phyloP scores from a whole-genome alignment of 176 grass and related monocot genomes.

The Oryza longistaminata region DNA sequence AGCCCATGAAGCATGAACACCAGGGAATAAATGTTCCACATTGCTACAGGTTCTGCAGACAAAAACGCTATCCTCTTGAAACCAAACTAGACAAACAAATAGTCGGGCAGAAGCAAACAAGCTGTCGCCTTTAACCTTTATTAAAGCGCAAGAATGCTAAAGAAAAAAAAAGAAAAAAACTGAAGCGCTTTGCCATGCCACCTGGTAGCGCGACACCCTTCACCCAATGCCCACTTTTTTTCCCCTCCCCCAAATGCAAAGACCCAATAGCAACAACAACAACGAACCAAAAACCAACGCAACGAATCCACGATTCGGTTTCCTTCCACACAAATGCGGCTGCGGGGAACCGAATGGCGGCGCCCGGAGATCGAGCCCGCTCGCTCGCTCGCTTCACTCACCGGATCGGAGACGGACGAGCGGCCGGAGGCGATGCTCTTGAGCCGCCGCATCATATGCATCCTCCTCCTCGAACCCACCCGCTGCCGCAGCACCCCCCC shows the following conservation, averaged over 20 bases:
- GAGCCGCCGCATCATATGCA: constrained; percentile 97
- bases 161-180: not conserved
- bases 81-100: constrained; percentile 27
- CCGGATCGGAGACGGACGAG: constrained; percentile 86
- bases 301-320: not conserved
- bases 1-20: not conserved
- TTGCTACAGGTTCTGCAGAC: not conserved
- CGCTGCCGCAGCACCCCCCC: not conserved
- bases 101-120: constrained; percentile 39
- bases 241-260: not conserved
- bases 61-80: constrained; percentile 24
- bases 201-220: constrained; percentile 21
- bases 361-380: constrained; percentile 4
- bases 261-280: not conserved
- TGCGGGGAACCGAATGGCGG: not conserved
- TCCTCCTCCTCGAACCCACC: constrained; percentile 46
- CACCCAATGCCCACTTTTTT: not conserved
- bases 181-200: constrained; percentile 43
- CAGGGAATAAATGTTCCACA: not conserved
- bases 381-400: constrained; percentile 3
- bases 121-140: constrained; percentile 34
- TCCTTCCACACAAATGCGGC: constrained; percentile 27
- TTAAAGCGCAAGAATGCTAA: constrained; percentile 42
- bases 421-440: constrained; percentile 96
- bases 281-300: constrained; percentile 18